Conservation (phyloP, 78 protist species). For the Chrysochromulina tobinii region DNA sequence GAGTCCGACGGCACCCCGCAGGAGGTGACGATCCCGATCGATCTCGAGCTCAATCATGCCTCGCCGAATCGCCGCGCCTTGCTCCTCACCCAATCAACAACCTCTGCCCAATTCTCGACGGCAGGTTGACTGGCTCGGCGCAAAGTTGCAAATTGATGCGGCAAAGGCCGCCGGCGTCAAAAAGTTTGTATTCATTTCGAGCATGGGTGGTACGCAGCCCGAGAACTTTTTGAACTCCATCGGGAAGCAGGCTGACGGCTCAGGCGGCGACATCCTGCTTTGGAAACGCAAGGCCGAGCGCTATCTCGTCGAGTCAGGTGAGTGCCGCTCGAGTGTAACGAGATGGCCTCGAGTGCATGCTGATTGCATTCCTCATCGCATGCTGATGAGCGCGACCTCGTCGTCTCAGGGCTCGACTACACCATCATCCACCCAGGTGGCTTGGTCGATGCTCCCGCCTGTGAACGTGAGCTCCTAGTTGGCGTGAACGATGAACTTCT, state of each 20-base stretch:
- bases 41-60: no score
- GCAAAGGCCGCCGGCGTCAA: not conserved
- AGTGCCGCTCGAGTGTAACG: no score
- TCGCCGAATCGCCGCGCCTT: no score
- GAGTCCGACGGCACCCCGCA: not conserved
- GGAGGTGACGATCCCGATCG: not conserved
- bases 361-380: no score
- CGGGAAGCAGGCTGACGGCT: not conserved
- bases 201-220: not conserved
- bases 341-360: no score
- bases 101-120: no score
- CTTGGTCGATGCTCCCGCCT: not conserved
- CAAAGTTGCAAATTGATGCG: not conserved
- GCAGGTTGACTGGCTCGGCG: not conserved
- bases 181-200: not conserved
- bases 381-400: not conserved
- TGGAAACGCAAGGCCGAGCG: slow-evolving; percentile 23
- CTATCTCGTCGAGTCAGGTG: no score
- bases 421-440: slow-evolving; percentile 17
- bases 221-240: not conserved
- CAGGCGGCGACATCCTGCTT: not conserved
- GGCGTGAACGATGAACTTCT: slow-evolving; percentile 1
- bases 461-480: not conserved
- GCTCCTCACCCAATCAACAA: no score
- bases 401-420: not conserved